Evolutionary conservation across 257 asterid genomes (phyloP).

Genomic region (Ilex asprella): DNA sequence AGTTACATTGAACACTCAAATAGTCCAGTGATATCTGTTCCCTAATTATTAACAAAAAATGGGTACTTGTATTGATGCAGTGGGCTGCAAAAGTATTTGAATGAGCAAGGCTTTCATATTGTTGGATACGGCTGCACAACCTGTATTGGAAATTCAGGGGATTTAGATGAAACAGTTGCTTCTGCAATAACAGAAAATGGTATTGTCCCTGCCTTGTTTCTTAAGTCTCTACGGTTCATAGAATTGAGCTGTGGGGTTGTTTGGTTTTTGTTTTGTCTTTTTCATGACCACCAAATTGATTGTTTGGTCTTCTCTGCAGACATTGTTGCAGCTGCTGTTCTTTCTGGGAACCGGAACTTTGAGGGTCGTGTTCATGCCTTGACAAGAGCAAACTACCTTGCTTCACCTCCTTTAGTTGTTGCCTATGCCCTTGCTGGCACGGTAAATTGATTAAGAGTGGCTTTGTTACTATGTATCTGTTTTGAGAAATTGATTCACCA

Average conservation of each 20-base stretch:
- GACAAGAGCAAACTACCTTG: slow-evolving; percentile 94
- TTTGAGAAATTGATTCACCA: slow-evolving; percentile 2
- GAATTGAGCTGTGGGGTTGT: neutral
- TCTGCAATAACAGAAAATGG: slow-evolving; percentile 89
- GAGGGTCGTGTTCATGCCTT: slow-evolving; percentile 98
- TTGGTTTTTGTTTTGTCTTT: neutral
- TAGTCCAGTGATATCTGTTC: neutral
- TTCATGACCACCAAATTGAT: slow-evolving; percentile 3
- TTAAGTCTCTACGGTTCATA: neutral
- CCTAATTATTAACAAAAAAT: slow-evolving; percentile 1
- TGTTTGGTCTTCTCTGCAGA: slow-evolving; percentile 38
- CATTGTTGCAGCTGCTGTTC: slow-evolving; percentile 94
- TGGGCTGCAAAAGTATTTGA: slow-evolving; percentile 71
- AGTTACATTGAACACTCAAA: neutral
- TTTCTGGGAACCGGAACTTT: slow-evolving; percentile 89
- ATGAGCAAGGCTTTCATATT: slow-evolving; percentile 88
- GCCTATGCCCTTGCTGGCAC: slow-evolving; percentile 99
- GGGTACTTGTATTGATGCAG: slow-evolving; percentile 33
- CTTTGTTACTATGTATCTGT: neutral
- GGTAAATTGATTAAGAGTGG: slow-evolving; percentile 35
- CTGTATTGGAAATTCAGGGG: slow-evolving; percentile 95
- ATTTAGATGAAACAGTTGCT: slow-evolving; percentile 75
- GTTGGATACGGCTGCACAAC: slow-evolving; percentile 97
- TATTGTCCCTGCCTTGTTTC: slow-evolving; percentile 12
- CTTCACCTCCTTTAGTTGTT: slow-evolving; percentile 97